Percentiles rank a stretch among this genome's conserved stretches.
These are phyloP conservation scores for Candida dubliniensis DNA, from an alignment of 1,139 yeast species.

Conservation along the genomic window DNA sequence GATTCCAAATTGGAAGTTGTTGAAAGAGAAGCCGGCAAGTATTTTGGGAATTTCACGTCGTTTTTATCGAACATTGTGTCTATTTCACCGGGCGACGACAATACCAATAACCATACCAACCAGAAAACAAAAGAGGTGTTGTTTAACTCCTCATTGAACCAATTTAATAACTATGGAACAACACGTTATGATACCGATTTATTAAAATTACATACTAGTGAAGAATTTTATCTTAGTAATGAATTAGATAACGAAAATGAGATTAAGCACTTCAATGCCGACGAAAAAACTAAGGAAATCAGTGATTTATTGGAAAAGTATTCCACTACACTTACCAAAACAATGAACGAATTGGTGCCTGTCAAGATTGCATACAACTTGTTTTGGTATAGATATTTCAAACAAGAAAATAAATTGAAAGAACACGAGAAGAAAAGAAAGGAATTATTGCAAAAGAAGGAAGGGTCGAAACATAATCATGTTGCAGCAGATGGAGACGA, in stretches of 20 bases:
- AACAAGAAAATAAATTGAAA: constrained; percentile 53
- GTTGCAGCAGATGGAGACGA: no score
- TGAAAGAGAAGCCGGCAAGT: constrained; percentile 62
- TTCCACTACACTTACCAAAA: constrained; percentile 49
- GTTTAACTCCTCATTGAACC: constrained; percentile 20
- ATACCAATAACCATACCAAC: neutral
- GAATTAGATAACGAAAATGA: constrained; percentile 19
- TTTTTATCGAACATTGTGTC: constrained; percentile 55
- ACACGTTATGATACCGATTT: constrained; percentile 44
- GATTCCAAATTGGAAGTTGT: constrained; percentile 69
- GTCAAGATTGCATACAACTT: constrained; percentile 53
- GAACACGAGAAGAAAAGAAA: constrained; percentile 69
- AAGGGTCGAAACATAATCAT: constrained; percentile 30
- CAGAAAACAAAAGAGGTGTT: constrained; percentile 22
- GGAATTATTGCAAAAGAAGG: constrained; percentile 45
- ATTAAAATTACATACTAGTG: constrained; percentile 40
- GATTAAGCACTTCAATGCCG: constrained; percentile 40
- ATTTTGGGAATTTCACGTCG: constrained; percentile 57
- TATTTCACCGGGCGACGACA: constrained; percentile 23
- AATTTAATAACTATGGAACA: constrained; percentile 37
- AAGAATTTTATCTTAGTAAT: constrained; percentile 18
- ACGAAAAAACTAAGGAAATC: constrained; percentile 53
- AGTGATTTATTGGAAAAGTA: constrained; percentile 47
- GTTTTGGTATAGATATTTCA: constrained; percentile 79
- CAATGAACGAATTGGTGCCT: constrained; percentile 72